Conservation (phyloP, 192 early-diverging fungal species). For the Dimargaris cristalligena region DNA sequence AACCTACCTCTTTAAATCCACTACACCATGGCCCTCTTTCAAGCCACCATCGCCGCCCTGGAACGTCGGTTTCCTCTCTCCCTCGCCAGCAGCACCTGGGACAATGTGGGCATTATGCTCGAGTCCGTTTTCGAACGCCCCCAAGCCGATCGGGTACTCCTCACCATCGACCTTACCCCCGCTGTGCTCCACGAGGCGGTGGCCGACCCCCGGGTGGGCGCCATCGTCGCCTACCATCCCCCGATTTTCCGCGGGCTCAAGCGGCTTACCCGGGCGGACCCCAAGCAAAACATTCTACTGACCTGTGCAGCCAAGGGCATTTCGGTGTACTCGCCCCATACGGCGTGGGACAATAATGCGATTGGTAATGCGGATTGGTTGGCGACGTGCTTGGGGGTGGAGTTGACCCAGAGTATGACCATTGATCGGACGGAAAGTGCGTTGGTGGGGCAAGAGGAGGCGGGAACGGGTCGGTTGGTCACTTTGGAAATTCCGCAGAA, state of each 20-base stretch:
- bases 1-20: background rate
- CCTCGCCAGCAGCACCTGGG: conserved; percentile 70
- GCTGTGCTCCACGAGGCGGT: conserved; percentile 59
- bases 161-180: conserved; percentile 84
- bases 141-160: conserved; percentile 53
- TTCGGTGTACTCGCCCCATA: conserved; percentile 83
- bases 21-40: conserved; percentile 17
- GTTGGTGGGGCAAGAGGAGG: conserved; percentile 28
- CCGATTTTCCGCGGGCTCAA: conserved; percentile 78
- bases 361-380: conserved; percentile 89
- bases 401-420: conserved; percentile 15
- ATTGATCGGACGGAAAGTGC: conserved; percentile 3
- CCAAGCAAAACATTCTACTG: conserved; percentile 66
- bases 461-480: conserved; percentile 43
- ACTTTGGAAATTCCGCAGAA: conserved; percentile 33
- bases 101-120: conserved; percentile 78
- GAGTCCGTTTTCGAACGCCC: conserved; percentile 70
- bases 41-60: conserved; percentile 38
- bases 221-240: conserved; percentile 88
- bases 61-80: conserved; percentile 70
- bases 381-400: conserved; percentile 38
- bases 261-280: conserved; percentile 50
- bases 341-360: conserved; percentile 62
- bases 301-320: conserved; percentile 69
- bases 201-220: conserved; percentile 53